Evolutionary conservation across 2,329 filamentous ascomycete genomes (phyloP), one percentile per base, ranked within the genome.

Genomic region (Calonectria pseudoreteaudii): DNA sequence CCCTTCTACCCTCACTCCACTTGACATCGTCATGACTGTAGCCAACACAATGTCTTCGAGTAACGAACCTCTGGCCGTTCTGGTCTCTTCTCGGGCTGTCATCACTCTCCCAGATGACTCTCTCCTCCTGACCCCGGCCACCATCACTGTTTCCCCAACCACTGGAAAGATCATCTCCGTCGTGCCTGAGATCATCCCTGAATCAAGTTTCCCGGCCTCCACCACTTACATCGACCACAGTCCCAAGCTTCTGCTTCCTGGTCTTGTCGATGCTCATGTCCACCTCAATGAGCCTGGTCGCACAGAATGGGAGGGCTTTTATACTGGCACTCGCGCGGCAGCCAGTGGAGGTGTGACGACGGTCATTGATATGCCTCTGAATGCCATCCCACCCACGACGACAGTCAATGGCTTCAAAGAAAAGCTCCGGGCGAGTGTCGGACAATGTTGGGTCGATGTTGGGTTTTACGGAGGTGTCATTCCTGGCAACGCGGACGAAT

Each of bases 241-340:
- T 28, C 95, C 96, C 14, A 91, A 93, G 84, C 90, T 98, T 60
- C 88, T 99, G 49, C 89, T 98, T 41, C 97, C 97, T 0, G 97
- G 97, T 26, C 89, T 99, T 36, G 96, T 99, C 23, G 97, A 99
- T 84, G 96, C 97, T 44, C 97, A 99, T 84, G 97, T 99, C 47
- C 97, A 99, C 86, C 91, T 98, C 79, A 98, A 98, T 82, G 97
- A 99, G 86, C 97, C 97, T 0, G 97, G 97, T 52, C 91, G 97
- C 71, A 98, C 96, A 67, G 96, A 98, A 90, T 98, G 97, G 97
- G 97, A 99, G 83, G 97, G 97, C 14, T 99, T 99, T 88, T 94
- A 93, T 88, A 98, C 96, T 0, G 97, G 97, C 64, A 98, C 97
- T 30, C 91, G 94, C 80, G 97, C 97, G 41, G 97, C 97, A 5